phyloP scores from a whole-genome alignment of 257 asterid species.

The Petunia axillaris region DNA sequence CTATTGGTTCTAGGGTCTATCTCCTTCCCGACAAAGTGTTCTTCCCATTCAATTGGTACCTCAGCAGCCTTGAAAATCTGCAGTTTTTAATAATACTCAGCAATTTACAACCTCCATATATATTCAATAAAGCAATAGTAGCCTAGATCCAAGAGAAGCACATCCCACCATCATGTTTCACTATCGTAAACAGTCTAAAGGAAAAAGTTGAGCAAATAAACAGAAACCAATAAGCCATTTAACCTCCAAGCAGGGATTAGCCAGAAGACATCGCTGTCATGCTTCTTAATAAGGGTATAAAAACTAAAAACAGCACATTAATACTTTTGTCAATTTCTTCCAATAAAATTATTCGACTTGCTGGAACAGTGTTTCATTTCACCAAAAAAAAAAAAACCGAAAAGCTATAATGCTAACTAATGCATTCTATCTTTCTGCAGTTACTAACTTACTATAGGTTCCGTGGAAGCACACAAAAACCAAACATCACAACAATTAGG shows the following conservation, averaged over 20 bases:
- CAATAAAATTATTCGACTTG: not conserved
- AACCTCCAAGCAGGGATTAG: conserved; percentile 6
- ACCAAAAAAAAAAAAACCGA: not conserved
- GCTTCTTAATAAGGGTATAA: not conserved
- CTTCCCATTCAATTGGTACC: conserved; percentile 98
- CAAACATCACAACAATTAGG: too few relatives aligned
- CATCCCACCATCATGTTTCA: not conserved
- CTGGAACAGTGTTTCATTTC: not conserved
- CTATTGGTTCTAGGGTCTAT: conserved; percentile 95
- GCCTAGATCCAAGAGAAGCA: too few relatives aligned
- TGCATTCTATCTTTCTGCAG: not conserved
- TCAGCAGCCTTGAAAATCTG: conserved; percentile 80
- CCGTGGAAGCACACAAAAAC: not conserved
- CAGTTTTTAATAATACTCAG: conserved; percentile 24
- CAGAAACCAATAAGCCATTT: not conserved
- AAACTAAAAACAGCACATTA: not conserved
- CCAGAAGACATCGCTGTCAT: not conserved
- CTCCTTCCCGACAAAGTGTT: conserved; percentile 84
- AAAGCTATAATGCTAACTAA: not conserved
- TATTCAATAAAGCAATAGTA: not conserved
- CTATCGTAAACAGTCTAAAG: not conserved
- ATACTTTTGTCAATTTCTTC: not conserved
- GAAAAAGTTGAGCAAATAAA: not conserved
- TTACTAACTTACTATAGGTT: not conserved
- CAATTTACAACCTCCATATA: not conserved